Conservation (phyloP, 2,329 filamentous ascomycete species). For the Fusarium pseudocircinatum region DNA sequence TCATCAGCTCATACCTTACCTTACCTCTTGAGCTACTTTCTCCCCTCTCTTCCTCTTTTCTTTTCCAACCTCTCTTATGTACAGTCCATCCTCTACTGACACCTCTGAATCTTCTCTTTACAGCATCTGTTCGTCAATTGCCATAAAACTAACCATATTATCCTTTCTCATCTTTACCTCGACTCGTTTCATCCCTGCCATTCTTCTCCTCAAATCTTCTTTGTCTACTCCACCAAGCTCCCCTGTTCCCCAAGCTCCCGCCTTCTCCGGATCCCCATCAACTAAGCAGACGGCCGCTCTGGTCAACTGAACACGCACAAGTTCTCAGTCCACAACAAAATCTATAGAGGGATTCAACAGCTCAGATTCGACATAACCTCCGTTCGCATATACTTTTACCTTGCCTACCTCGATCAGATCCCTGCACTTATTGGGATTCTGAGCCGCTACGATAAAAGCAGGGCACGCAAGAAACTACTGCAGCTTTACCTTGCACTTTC, state of each 20-base stretch:
- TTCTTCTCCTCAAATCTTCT: conserved; percentile 20
- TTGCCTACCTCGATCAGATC: not conserved
- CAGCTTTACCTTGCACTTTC: conserved; percentile 36
- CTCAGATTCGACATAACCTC: not conserved
- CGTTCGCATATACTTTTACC: not conserved
- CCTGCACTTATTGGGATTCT: conserved; percentile 20
- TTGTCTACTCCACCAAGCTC: conserved; percentile 27
- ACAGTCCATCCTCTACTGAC: not conserved
- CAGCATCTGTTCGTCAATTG: conserved; percentile 27
- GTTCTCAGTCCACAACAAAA: not conserved
- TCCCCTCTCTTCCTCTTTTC: not conserved
- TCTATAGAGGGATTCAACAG: not conserved
- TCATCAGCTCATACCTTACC: not conserved
- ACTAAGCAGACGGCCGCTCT: conserved; percentile 8
- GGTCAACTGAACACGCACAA: not conserved
- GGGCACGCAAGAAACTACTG: conserved; percentile 36
- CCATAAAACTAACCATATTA: not conserved
- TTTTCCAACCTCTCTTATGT: not conserved
- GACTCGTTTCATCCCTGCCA: conserved; percentile 10
- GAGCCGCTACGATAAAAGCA: conserved; percentile 21
- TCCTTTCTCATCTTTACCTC: not conserved
- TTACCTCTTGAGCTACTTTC: not conserved
- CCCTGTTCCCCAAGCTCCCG: conserved; percentile 25
- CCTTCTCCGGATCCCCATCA: conserved; percentile 27
- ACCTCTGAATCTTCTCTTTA: conserved; percentile 4